phyloP scores from a whole-genome alignment of 305 asterid genomes.

The Caryopteris hybrid region DNA sequence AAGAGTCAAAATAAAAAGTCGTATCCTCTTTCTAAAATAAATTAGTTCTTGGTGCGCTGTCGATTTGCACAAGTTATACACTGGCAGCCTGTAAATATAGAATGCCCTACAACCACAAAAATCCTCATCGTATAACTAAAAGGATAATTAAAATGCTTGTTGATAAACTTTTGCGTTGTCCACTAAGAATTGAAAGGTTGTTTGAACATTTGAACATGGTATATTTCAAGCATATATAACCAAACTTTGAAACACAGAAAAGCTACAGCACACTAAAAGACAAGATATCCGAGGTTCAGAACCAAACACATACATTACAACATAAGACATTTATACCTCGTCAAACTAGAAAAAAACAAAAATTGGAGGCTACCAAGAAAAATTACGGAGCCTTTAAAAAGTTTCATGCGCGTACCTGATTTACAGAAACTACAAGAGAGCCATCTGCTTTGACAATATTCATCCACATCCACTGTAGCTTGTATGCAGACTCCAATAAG shows the following conservation, averaged over 20 bases:
- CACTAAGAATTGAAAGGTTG: not conserved
- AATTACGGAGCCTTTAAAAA: not conserved
- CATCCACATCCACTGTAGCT: not conserved
- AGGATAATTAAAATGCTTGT: not conserved
- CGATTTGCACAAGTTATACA: not conserved
- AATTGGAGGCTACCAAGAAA: not conserved
- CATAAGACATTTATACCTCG: not conserved
- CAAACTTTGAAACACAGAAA: not conserved
- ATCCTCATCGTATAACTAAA: not conserved
- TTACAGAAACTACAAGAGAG: not conserved
- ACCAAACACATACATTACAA: not conserved
- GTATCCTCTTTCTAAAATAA: not conserved
- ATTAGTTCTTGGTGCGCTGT: not conserved
- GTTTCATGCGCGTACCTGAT: conserved; percentile 4
- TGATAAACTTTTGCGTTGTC: not conserved
- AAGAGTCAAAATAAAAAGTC: not conserved
- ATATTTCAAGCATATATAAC: no score
- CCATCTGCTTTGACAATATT: not conserved
- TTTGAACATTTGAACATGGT: not conserved
- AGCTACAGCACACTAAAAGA: not conserved
- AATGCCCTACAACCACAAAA: not conserved
- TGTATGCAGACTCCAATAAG: not conserved
- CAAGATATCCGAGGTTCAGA: not conserved
- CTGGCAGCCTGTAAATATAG: not conserved
- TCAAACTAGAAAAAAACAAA: not conserved